Percentiles rank a stretch among this genome's conserved stretches.
Evolutionary conservation across 202 grass and related monocot genomes (phyloP).

Genomic region (Elaeis oleifera): DNA sequence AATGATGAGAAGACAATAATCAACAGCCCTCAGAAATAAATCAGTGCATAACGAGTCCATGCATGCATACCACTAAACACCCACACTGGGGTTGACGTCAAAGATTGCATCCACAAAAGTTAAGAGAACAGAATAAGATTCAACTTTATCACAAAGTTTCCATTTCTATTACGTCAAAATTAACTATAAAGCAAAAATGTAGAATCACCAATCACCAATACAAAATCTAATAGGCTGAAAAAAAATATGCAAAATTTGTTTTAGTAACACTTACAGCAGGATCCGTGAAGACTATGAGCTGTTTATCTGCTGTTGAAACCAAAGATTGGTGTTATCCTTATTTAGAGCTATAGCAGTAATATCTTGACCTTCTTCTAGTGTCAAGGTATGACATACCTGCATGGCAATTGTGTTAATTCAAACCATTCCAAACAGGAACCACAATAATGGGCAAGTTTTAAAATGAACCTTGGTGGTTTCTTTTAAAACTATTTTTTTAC

Average conservation of each 20-base stretch:
- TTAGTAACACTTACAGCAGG: slow-evolving; percentile 60
- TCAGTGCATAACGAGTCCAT: too few species aligned
- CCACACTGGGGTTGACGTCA: too few species aligned
- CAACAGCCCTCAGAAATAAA: too few species aligned
- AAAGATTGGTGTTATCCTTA: slow-evolving; percentile 96
- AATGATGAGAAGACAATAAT: slow-evolving; percentile 10
- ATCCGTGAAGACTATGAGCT: slow-evolving; percentile 80
- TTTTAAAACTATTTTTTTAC: slow-evolving; percentile 27
- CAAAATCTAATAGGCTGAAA: too few species aligned
- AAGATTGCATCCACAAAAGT: too few species aligned
- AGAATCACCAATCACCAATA: too few species aligned
- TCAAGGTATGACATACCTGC: slow-evolving; percentile 65
- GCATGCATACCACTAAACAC: too few species aligned
- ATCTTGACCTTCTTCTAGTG: slow-evolving; percentile 64
- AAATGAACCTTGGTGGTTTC: background rate
- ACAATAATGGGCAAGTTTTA: slow-evolving; percentile 5
- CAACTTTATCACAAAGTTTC: too few species aligned
- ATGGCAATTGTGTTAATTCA: slow-evolving; percentile 18
- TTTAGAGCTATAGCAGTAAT: slow-evolving; percentile 71
- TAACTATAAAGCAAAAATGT: too few species aligned
- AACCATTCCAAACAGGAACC: background rate
- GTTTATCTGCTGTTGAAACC: slow-evolving; percentile 84
- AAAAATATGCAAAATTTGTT: background rate
- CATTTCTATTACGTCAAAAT: too few species aligned
- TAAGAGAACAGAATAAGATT: too few species aligned